A percentile compares a stretch with the other conserved stretches of the same genome.
Conservation (phyloP, 2,329 filamentous ascomycete genomes). For the Fusarium subtropicale region DNA sequence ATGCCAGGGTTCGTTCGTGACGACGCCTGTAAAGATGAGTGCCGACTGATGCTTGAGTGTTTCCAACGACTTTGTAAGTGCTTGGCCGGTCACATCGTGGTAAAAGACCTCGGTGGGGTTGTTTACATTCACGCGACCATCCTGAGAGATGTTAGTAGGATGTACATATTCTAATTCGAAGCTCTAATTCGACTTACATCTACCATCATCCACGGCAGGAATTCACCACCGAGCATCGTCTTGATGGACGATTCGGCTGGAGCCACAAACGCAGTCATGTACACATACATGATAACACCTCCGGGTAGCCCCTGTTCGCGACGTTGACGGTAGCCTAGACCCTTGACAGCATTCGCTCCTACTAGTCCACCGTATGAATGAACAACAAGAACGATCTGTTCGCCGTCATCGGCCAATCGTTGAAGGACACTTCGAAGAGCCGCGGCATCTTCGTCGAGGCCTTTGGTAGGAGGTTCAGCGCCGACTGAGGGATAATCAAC, state of each 20-base stretch:
- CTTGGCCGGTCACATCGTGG: slow-evolving; percentile 38
- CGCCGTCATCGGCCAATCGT: slow-evolving; percentile 50
- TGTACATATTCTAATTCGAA: fast-evolving
- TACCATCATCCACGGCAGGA: slow-evolving; percentile 47
- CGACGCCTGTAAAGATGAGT: slow-evolving; percentile 36
- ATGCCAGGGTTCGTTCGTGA: slow-evolving; percentile 46
- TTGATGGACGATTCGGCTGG: slow-evolving; percentile 47
- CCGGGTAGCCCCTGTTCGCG: slow-evolving; percentile 50
- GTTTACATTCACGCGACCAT: slow-evolving; percentile 26
- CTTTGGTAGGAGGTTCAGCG: slow-evolving; percentile 44
- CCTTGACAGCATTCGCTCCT: slow-evolving; percentile 53
- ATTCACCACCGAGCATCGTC: slow-evolving; percentile 42
- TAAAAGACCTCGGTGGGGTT: slow-evolving; percentile 42
- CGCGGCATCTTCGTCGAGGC: slow-evolving; percentile 49
- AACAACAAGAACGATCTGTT: slow-evolving; percentile 56
- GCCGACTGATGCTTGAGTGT: slow-evolving; percentile 32
- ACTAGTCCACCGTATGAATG: slow-evolving; percentile 60
- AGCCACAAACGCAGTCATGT: slow-evolving; percentile 51
- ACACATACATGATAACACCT: slow-evolving; percentile 54
- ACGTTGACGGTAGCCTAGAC: slow-evolving; percentile 51
- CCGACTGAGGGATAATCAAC: slow-evolving; percentile 51
- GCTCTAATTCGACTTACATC: slow-evolving; percentile 20
- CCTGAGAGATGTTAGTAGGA: slow-evolving; percentile 3
- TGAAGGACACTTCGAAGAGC: slow-evolving; percentile 47
- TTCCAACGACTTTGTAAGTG: slow-evolving; percentile 16